Evolutionary conservation across 306 rosid genomes (phyloP), one percentile per base, ranked within the genome.

Genomic region (Lupinus albus): DNA sequence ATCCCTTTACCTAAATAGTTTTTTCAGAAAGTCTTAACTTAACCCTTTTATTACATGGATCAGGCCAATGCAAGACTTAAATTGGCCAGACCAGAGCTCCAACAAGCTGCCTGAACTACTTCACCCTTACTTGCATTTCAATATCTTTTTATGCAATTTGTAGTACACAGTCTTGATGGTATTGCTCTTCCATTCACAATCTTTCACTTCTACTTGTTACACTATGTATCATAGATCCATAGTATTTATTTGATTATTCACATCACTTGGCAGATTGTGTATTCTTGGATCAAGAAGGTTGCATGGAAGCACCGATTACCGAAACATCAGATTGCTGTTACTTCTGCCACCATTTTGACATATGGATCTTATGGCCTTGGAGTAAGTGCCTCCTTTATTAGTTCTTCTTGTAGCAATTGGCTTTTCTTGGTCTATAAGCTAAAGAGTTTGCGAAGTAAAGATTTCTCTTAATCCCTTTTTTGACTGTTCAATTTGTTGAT

Each of bases 361-460:
- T 82, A 70, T 78, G 85, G 85, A 70, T 82, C 85, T 59, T 82
- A 82, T 74, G 85, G 83, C 64, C 85, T 82, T 14, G 83, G 85
- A 65, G 85, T 82, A 60, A 48, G 83, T 65, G 18, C 60, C 48
- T 49, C 61, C 54, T 7, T 28, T 74, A 11, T 41, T 59, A 25
- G 33, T 11, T 46, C 8, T 57, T 9, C 45, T 8, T 38, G 6
- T 18, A 38, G 38, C 6, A 39, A 18, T 20, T 14, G 63, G 30
- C n/a, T 73, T 61, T 36, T 51, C 30, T 35, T 50, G 41, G 63
- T 51, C 55, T 25, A 39, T 38, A 39, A 50, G 46, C 13, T 52
- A 28, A 28, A 41, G 3, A 51, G 16, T 6, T 30, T 33, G n/a
- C 45, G 5, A 3, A 15, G 11, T 33, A 8, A 3, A 53, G 12